Evolutionary conservation across 116 monocot species (phyloP), one percentile per base, ranked within the genome.

Genomic region (Papilionanthe hybrid): DNA sequence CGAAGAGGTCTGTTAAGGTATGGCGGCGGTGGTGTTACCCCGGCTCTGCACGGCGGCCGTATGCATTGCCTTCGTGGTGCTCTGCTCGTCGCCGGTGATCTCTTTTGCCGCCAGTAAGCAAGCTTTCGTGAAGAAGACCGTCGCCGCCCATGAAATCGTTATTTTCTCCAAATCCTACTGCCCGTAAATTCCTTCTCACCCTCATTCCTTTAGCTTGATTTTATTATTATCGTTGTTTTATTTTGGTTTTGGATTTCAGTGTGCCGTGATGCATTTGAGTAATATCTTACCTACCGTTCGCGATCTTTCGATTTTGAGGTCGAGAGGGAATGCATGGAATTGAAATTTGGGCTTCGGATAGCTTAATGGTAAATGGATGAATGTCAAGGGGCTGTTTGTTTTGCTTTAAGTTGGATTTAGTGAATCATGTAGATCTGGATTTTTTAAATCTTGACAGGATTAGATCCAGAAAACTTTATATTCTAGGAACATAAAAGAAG

Each of bases 121-220:
- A 53, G 27, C 79, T 18, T 91, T 91, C 82, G 86, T 95, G 23
- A 89, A 78, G 78, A 89, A 87, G 72, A 89, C 95, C 72, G 84
- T 91, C 50, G 75, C 83, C 1, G 76, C 83, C 29, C 88, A 93
- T 78, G 86, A 88, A 17, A 89, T 95, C 79, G 89, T 93, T 83
- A 90, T 93, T 85, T 95, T 95, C 87, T 95, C 93, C 86, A 93
- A 93, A 75, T 95, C 93, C 50, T 91, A 91, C 75, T 93, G 91
- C 88, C 93, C 89, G 91, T 95, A 88, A 12, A 74, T 50, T 22
- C 72, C 60, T 7, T 78, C 55, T 50, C 42, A 25, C 29, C 56
- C 76, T 50, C 27, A 55, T 9, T 67, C 56, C 23, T 79, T 77
- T 5, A 27, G 30, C 18, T 4, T 80, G 48, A 17, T 58, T 73